Evolutionary conservation across 73 alveolate species (phyloP).

Genomic region (Urostyla sp.): DNA sequence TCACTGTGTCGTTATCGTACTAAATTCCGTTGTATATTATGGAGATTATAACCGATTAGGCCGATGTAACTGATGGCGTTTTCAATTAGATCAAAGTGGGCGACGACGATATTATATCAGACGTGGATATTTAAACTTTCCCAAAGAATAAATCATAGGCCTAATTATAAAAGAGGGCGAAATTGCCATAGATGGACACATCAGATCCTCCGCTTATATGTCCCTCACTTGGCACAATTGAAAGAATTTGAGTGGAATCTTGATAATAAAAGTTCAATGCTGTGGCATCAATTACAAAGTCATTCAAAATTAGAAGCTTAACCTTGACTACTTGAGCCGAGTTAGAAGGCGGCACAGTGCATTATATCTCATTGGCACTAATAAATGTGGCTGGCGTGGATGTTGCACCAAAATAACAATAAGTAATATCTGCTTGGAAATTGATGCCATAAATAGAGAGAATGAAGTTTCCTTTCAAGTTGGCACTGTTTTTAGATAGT

Average conservation of each 20-base stretch:
- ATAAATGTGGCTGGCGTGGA: slow-evolving; percentile 4
- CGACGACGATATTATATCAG: not conserved
- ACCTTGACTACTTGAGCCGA: not conserved
- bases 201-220: slow-evolving; percentile 48
- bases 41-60: not conserved
- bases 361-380: slow-evolving; percentile 18
- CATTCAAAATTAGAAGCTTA: slow-evolving; percentile 6
- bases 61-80: slow-evolving; percentile 49
- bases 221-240: slow-evolving; percentile 34
- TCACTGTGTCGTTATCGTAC: slow-evolving; percentile 39
- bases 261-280: slow-evolving; percentile 1
- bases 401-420: slow-evolving; percentile 45
- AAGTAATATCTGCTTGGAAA: slow-evolving; percentile 38
- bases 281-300: slow-evolving; percentile 26
- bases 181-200: slow-evolving; percentile 48
- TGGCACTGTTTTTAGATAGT: slow-evolving; percentile 25
- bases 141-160: slow-evolving; percentile 53
- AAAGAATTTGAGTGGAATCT: not conserved
- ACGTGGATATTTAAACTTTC: not conserved
- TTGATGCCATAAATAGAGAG: slow-evolving; percentile 33
- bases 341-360: slow-evolving; percentile 45
- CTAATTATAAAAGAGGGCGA: not conserved
- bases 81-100: not conserved
- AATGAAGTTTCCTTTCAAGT: slow-evolving; percentile 45
- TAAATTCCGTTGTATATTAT: not conserved